Evolutionary conservation across 1,284 basidiomycete genomes (phyloP), one percentile per base, ranked within the genome.

Genomic region (Cryptococcus sp.): DNA sequence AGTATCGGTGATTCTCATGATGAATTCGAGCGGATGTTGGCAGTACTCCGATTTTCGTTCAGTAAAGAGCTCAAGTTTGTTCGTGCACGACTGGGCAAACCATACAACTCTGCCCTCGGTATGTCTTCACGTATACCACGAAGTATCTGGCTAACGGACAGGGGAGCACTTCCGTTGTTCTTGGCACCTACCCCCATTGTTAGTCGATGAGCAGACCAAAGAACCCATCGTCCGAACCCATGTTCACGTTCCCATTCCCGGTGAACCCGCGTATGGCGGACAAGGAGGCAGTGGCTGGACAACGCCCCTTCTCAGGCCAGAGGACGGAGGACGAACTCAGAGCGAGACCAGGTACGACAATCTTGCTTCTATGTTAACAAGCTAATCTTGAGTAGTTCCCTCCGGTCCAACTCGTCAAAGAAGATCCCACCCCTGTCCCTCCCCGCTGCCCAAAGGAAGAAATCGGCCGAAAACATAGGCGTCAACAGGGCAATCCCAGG

Each of bases 31-130:
- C 84, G 93, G 41, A 93, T 98, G 86, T 79, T 98, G 22, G 87
- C 91, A 34, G 86, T 88, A 9, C 74, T 97, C 37, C 83, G 91
- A 23, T 98, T 92, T 73, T 79, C 84, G 10, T 91, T 93, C 72
- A 88, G 90, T 48, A 97, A 97, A 74, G 93, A 98, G 69, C 85
- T 96, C 71, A 96, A 94, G 77, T 94, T 91, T 64, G 81, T 96
- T 53, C 84, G 88, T 53, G 89, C 90, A 41, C 88, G 89, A 72
- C 82, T 96, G 18, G 90, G 88, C 79, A 97, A 98, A 73, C 91
- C 93, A 0, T 98, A 97, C 80, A 93, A 94, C 77, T 91, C 90
- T 1, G 88, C 91, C 31, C 81, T 94, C 0, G 90, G 88, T 67
- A 49, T 42, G 67, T 55, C 5, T 41, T 5, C 19, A 42, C 25